These are phyloP conservation scores for Cystobasidiaceae sp. DNA, from an alignment of 1,284 basidiomycete species.

Conservation along the genomic window DNA sequence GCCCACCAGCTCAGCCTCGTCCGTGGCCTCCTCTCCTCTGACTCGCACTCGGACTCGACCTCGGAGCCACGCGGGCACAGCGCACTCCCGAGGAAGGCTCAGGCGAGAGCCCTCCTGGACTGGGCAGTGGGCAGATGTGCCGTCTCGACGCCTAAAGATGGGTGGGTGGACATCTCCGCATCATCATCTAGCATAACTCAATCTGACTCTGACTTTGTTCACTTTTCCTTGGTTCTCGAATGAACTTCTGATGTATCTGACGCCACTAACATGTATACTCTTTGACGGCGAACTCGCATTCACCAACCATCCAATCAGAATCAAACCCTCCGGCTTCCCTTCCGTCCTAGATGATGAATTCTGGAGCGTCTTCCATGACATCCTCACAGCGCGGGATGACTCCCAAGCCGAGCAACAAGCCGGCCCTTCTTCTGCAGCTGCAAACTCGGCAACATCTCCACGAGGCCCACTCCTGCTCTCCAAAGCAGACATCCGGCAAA, in stretches of 20 bases:
- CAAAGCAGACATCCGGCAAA: constrained; percentile 12
- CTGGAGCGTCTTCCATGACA: constrained; percentile 4
- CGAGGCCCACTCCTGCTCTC: constrained; percentile 3
- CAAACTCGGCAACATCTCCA: not conserved
- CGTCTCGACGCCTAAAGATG: no score
- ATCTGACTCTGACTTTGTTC: no score
- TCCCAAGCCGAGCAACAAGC: no score
- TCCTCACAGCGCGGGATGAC: constrained; percentile 1
- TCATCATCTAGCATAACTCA: not conserved
- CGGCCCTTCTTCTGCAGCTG: not conserved
- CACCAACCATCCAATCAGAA: no score
- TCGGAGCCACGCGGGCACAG: no score
- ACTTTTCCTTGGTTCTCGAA: no score
- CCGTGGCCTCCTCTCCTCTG: no score
- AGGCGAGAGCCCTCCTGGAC: constrained; percentile 7
- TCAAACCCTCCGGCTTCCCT: no score
- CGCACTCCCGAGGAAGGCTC: constrained; percentile 23
- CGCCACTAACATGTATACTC: no score
- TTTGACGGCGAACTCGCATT: no score
- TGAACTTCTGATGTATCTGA: no score
- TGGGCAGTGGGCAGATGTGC: constrained; percentile 15
- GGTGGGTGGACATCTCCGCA: not conserved
- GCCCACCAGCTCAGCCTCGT: constrained; percentile 8
- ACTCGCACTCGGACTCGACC: not conserved
- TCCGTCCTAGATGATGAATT: constrained; percentile 1